Percentiles rank a stretch among this genome's conserved stretches.
phyloP scores from a whole-genome alignment of 306 rosid species.

The Vigna angularis region DNA sequence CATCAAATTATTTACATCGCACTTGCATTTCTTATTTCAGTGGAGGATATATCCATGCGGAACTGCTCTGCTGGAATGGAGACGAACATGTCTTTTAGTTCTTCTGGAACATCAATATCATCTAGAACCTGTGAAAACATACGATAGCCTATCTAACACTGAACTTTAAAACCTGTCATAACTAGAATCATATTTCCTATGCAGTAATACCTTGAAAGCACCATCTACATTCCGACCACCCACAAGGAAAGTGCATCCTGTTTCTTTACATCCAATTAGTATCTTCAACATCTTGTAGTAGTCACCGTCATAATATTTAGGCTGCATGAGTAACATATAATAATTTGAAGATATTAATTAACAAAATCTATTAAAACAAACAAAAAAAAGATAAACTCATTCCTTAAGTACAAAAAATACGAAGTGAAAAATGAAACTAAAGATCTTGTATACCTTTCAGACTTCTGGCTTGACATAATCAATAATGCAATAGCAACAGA shows the following conservation, averaged over 20 bases:
- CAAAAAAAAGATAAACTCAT: background rate
- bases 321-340: constrained; percentile 58
- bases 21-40: constrained; percentile 69
- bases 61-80: constrained; percentile 78
- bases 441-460: background rate
- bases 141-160: constrained; percentile 29
- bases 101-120: constrained; percentile 80
- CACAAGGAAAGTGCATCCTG: constrained; percentile 80
- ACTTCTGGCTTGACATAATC: constrained; percentile 13
- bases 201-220: constrained; percentile 69
- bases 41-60: constrained; percentile 88
- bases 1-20: constrained; percentile 51
- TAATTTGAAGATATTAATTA: background rate
- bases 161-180: background rate
- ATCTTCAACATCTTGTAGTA: constrained; percentile 75
- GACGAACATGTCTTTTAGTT: constrained; percentile 78
- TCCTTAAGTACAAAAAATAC: background rate
- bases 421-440: background rate
- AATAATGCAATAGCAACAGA: background rate
- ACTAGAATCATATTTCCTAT: constrained; percentile 15
- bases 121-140: constrained; percentile 69
- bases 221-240: constrained; percentile 86
- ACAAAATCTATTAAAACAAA: constrained; percentile 2
- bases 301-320: constrained; percentile 88
- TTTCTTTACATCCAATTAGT: constrained; percentile 71